Evolutionary conservation across 805 yeast genomes (phyloP).

Genomic region (Torulaspora maleeae): DNA sequence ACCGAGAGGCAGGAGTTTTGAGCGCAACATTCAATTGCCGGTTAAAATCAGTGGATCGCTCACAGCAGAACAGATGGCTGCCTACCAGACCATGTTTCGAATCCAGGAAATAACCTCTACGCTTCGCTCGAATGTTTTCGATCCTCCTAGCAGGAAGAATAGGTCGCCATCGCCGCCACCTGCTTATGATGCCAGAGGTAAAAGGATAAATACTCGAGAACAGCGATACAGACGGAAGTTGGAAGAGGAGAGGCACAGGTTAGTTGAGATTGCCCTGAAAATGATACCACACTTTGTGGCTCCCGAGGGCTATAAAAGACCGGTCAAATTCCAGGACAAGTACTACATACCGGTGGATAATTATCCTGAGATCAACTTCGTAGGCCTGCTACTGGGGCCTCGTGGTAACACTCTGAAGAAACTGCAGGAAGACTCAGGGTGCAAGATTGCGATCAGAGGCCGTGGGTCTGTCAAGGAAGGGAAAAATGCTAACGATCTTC

Average conservation of each 20-base stretch:
- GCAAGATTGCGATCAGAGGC: slow-evolving; percentile 87
- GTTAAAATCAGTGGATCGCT: slow-evolving; percentile 44
- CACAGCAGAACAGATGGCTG: slow-evolving; percentile 75
- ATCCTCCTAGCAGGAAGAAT: slow-evolving; percentile 46
- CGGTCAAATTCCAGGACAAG: slow-evolving; percentile 73
- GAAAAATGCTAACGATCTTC: slow-evolving; percentile 47
- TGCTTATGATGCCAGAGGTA: slow-evolving; percentile 75
- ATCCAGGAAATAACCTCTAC: slow-evolving; percentile 73
- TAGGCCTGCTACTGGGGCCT: slow-evolving; percentile 89
- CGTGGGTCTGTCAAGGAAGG: slow-evolving; percentile 96
- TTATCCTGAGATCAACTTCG: slow-evolving; percentile 87
- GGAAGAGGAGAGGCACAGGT: slow-evolving; percentile 73
- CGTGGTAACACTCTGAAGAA: slow-evolving; percentile 85
- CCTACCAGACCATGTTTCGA: slow-evolving; percentile 63
- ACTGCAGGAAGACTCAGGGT: slow-evolving; percentile 81
- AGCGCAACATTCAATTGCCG: slow-evolving; percentile 31
- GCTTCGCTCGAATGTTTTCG: slow-evolving; percentile 47
- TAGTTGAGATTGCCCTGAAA: slow-evolving; percentile 71
- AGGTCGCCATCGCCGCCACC: slow-evolving; percentile 92
- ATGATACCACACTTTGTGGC: slow-evolving; percentile 72
- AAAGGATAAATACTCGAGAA: slow-evolving; percentile 81
- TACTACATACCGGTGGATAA: slow-evolving; percentile 79
- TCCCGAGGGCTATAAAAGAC: slow-evolving; percentile 70
- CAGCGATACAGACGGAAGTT: slow-evolving; percentile 53
- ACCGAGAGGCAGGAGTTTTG: neutral